Percentiles rank a stretch among this genome's conserved stretches.
These are phyloP conservation scores for Triglochin maritima DNA, from an alignment of 106 monocot species.

Conservation along the genomic window DNA sequence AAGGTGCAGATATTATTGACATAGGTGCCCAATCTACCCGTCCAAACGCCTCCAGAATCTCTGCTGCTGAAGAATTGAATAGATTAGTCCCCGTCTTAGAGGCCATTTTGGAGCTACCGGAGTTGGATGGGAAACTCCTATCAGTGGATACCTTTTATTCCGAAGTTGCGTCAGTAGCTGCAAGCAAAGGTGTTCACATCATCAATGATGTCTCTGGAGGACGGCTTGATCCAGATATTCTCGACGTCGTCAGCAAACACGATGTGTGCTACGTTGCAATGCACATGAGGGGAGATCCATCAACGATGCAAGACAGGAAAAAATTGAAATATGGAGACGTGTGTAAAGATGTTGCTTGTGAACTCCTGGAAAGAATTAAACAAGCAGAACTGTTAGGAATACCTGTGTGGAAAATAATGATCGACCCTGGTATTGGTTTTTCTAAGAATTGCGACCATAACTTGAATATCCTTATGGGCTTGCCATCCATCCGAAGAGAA, in stretches of 20 bases:
- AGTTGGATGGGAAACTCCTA: conserved; percentile 55
- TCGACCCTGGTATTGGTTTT: conserved; percentile 90
- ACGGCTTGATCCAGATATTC: conserved; percentile 55
- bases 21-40: conserved; percentile 92
- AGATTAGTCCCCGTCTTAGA: conserved; percentile 76
- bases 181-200: conserved; percentile 69
- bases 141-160: conserved; percentile 89
- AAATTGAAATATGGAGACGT: conserved; percentile 66
- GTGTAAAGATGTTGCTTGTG: conserved; percentile 56
- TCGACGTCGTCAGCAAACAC: conserved; percentile 36
- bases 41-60: conserved; percentile 48
- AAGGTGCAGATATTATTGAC: conserved; percentile 90
- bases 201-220: conserved; percentile 93
- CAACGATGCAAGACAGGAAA: conserved; percentile 60
- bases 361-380: conserved; percentile 34
- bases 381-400: conserved; percentile 69
- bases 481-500: conserved; percentile 38
- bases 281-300: conserved; percentile 97
- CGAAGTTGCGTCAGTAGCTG: conserved; percentile 68
- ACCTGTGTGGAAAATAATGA: conserved; percentile 72
- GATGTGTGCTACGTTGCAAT: conserved; percentile 62
- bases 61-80: conserved; percentile 52
- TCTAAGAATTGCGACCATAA: conserved; percentile 65
- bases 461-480: conserved; percentile 51
- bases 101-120: conserved; percentile 50